Percentiles rank a stretch among this genome's conserved stretches.
phyloP scores from a whole-genome alignment of 768 basidiomycete genomes.

The Russula olivacea region DNA sequence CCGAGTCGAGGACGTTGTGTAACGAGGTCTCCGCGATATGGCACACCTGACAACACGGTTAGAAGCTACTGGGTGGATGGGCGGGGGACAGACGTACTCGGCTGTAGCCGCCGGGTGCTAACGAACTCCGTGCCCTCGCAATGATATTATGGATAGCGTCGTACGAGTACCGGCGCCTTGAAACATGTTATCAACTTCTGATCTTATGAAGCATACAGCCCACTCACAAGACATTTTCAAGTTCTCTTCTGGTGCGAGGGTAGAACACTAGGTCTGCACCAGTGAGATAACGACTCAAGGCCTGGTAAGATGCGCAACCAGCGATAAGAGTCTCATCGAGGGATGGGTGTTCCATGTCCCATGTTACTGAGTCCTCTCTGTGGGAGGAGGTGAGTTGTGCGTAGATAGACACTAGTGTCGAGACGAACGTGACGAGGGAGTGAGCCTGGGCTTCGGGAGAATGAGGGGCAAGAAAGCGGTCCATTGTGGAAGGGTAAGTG shows the following conservation, averaged over 20 bases:
- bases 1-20: slow-evolving; percentile 57
- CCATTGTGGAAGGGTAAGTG: slow-evolving; percentile 38
- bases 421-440: slow-evolving; percentile 55
- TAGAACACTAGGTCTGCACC: slow-evolving; percentile 67
- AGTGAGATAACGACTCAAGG: slow-evolving; percentile 65
- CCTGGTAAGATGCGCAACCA: slow-evolving; percentile 74
- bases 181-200: background rate
- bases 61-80: background rate
- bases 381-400: slow-evolving; percentile 16
- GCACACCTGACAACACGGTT: slow-evolving; percentile 46
- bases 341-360: slow-evolving; percentile 66
- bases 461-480: slow-evolving; percentile 66
- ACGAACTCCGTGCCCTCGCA: slow-evolving; percentile 55
- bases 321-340: slow-evolving; percentile 71
- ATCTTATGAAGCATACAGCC: slow-evolving; percentile 2
- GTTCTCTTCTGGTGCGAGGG: slow-evolving; percentile 57
- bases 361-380: slow-evolving; percentile 62
- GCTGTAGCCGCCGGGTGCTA: slow-evolving; percentile 54
- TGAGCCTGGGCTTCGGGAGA: slow-evolving; percentile 71
- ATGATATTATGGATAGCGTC: slow-evolving; percentile 81
- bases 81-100: slow-evolving; percentile 35
- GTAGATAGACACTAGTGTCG: background rate
- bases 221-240: slow-evolving; percentile 67
- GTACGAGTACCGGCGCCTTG: slow-evolving; percentile 67
- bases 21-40: slow-evolving; percentile 68